Evolutionary conservation across 768 basidiomycete genomes (phyloP).

Genomic region (Pulveroboletus sp.): DNA sequence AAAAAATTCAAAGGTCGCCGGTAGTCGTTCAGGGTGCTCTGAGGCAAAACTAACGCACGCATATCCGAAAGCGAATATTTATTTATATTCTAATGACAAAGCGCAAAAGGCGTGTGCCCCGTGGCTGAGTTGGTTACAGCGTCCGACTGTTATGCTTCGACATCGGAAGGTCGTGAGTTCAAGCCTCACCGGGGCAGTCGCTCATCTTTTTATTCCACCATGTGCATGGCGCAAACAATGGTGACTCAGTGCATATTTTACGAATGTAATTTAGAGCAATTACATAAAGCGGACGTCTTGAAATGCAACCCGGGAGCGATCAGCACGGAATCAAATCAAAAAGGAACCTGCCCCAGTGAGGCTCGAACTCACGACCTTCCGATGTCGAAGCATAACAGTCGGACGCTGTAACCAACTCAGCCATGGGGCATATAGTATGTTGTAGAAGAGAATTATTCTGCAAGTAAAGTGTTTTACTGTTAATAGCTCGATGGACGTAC

Average conservation of each 20-base stretch:
- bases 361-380: slow-evolving; percentile 69
- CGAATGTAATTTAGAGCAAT: too few relatives aligned
- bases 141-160: slow-evolving; percentile 62
- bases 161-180: slow-evolving; percentile 69
- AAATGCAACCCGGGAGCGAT: too few relatives aligned
- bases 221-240: neutral
- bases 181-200: slow-evolving; percentile 57
- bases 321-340: neutral
- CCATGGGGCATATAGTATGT: slow-evolving; percentile 51
- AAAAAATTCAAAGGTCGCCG: slow-evolving; percentile 52
- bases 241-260: neutral
- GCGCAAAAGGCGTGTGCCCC: slow-evolving; percentile 40
- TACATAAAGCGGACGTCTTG: too few relatives aligned
- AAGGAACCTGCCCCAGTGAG: slow-evolving; percentile 50
- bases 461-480: too few relatives aligned
- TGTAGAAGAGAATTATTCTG: neutral
- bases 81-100: too few relatives aligned
- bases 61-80: too few relatives aligned
- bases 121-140: slow-evolving; percentile 77
- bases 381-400: slow-evolving; percentile 54
- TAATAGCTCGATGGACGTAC: too few relatives aligned
- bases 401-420: slow-evolving; percentile 77
- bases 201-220: neutral
- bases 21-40: slow-evolving; percentile 13
- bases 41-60: too few relatives aligned